phyloP scores from a whole-genome alignment of 2,329 filamentous ascomycete species.

The Stenocarpella maydis region DNA sequence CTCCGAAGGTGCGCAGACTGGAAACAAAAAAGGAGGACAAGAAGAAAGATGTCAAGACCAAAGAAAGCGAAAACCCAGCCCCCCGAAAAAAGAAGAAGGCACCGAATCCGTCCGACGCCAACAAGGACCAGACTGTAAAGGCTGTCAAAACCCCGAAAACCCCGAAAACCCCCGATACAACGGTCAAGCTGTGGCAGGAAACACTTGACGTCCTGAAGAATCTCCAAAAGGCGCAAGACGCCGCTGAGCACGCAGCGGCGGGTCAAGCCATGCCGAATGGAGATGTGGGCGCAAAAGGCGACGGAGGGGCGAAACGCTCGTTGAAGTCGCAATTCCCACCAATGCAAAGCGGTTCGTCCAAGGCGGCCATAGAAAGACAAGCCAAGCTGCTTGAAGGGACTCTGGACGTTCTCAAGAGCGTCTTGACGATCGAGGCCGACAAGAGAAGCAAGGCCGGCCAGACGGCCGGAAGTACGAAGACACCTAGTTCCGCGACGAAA shows the following conservation, averaged over 20 bases:
- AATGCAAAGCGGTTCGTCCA: conserved; percentile 8
- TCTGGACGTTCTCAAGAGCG: conserved; percentile 48
- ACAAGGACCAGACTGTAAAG: background rate
- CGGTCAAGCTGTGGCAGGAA: conserved; percentile 40
- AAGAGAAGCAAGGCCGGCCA: conserved; percentile 27
- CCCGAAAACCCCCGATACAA: background rate
- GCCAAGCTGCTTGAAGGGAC: conserved; percentile 48
- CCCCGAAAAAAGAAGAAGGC: background rate
- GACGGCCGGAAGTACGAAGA: background rate
- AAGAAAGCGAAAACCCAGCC: conserved; percentile 1
- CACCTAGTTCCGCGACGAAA: conserved; percentile 9
- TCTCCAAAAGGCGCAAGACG: conserved; percentile 35
- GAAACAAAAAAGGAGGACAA: background rate
- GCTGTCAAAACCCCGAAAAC: too few relatives aligned
- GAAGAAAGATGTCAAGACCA: background rate
- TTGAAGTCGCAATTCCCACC: conserved; percentile 30
- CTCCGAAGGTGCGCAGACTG: background rate
- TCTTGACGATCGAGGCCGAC: conserved; percentile 44
- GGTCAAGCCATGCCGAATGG: background rate
- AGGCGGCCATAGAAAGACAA: conserved; percentile 38
- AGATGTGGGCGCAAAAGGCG: conserved; percentile 8
- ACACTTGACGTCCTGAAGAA: conserved; percentile 41
- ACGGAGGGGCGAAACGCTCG: conserved; percentile 30
- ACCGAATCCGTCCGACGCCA: background rate
- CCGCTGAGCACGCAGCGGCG: background rate